Conservation (phyloP, 2,329 filamentous ascomycete genomes). For the Exophiala spinifera region DNA sequence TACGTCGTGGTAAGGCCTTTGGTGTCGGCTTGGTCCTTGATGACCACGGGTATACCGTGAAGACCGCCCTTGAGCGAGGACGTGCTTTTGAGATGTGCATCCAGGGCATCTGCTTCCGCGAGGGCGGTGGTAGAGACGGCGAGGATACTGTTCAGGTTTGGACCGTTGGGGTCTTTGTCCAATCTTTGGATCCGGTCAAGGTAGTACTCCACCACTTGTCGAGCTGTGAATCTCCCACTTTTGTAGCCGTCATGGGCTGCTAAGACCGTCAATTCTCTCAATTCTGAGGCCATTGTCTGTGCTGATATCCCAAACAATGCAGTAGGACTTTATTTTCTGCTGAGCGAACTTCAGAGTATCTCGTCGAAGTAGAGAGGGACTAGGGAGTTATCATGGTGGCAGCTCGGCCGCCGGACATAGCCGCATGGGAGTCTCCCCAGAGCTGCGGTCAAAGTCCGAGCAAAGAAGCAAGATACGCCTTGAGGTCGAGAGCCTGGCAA, state of each 20-base stretch:
- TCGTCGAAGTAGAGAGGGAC: too few relatives aligned
- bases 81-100: constrained; percentile 39
- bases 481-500: too few relatives aligned
- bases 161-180: constrained; percentile 7
- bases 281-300: not conserved
- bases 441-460: too few relatives aligned
- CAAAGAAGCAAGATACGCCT: too few relatives aligned
- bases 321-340: too few relatives aligned
- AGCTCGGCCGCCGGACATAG: too few relatives aligned
- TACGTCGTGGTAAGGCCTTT: constrained; percentile 56
- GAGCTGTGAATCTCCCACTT: constrained; percentile 8
- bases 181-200: constrained; percentile 10
- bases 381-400: too few relatives aligned
- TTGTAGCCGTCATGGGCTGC: constrained; percentile 12
- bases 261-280: constrained; percentile 9
- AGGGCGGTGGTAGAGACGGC: constrained; percentile 51
- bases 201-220: constrained; percentile 16
- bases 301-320: not conserved
- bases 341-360: too few relatives aligned
- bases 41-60: constrained; percentile 54
- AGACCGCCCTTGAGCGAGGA: constrained; percentile 41
- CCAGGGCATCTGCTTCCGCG: constrained; percentile 46
- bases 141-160: constrained; percentile 15
- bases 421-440: too few relatives aligned
- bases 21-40: constrained; percentile 64